Evolutionary conservation across 176 grass and related monocot species (phyloP).

Genomic region (Bonia amplexicaulis): DNA sequence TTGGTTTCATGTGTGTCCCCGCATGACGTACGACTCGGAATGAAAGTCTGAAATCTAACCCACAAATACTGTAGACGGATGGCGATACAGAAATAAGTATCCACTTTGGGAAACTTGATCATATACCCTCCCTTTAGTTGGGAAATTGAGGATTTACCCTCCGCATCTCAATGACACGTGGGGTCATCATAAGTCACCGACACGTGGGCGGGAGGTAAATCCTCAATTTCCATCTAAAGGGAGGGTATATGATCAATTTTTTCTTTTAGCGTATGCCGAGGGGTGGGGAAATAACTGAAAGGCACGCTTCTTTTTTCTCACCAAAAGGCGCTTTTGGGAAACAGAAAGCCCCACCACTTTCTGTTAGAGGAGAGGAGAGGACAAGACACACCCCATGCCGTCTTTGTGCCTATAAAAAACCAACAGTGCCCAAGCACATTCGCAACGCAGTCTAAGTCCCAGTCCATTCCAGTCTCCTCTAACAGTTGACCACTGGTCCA

Average conservation of each 20-base stretch:
- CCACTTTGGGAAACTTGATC: no score
- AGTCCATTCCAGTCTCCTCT: not conserved
- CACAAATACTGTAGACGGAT: not conserved
- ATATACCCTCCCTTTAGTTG: no score
- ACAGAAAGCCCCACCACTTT: conserved; percentile 44
- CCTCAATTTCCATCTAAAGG: no score
- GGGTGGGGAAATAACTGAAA: conserved; percentile 5
- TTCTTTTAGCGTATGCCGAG: not conserved
- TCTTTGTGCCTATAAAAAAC: conserved; percentile 22
- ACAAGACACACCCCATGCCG: not conserved
- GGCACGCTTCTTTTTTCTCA: conserved; percentile 9
- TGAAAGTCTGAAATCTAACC: not conserved
- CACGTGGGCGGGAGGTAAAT: no score
- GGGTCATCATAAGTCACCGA: no score
- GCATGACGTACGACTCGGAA: not conserved
- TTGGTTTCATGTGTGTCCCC: not conserved
- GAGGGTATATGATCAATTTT: no score
- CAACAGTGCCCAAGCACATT: conserved; percentile 25
- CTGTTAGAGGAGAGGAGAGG: conserved; percentile 13
- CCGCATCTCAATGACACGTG: no score
- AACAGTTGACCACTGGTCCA: not conserved
- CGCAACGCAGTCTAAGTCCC: not conserved
- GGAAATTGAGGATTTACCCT: no score
- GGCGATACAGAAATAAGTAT: not conserved
- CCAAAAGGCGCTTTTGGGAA: conserved; percentile 25